Conservation (phyloP, 192 early-diverging fungal species). For the Linnemannia hyalina region DNA sequence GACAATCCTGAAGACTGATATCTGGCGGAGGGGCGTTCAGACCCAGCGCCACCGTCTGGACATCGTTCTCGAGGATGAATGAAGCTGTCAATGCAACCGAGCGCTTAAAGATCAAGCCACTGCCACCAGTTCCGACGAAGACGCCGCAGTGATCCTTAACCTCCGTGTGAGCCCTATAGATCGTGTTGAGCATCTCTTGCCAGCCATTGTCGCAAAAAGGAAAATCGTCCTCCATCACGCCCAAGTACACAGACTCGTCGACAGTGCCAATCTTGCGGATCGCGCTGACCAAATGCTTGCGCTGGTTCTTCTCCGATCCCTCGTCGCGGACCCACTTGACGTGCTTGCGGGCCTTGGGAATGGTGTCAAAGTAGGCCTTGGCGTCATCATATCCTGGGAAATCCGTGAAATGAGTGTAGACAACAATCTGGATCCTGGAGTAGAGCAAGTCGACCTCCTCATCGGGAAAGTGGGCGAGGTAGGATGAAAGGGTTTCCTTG, state of each 20-base stretch:
- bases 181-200: constrained; percentile 63
- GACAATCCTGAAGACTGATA: constrained; percentile 67
- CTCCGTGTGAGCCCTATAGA: constrained; percentile 59
- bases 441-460: constrained; percentile 60
- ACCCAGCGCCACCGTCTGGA: constrained; percentile 4
- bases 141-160: constrained; percentile 65
- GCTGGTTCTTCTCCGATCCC: constrained; percentile 63
- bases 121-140: constrained; percentile 70
- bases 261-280: constrained; percentile 46
- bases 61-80: constrained; percentile 41
- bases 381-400: constrained; percentile 60
- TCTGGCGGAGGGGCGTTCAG: constrained; percentile 59
- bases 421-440: constrained; percentile 60
- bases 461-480: constrained; percentile 61
- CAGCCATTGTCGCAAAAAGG: constrained; percentile 64
- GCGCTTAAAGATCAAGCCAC: constrained; percentile 53
- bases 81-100: constrained; percentile 49
- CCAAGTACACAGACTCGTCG: constrained; percentile 59
- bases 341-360: constrained; percentile 61
- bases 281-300: constrained; percentile 62
- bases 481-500: constrained; percentile 59
- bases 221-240: constrained; percentile 68
- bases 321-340: constrained; percentile 62
- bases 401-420: constrained; percentile 67
- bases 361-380: constrained; percentile 39